phyloP scores from a whole-genome alignment of 305 asterid genomes.

The Fraxinus greggii region DNA sequence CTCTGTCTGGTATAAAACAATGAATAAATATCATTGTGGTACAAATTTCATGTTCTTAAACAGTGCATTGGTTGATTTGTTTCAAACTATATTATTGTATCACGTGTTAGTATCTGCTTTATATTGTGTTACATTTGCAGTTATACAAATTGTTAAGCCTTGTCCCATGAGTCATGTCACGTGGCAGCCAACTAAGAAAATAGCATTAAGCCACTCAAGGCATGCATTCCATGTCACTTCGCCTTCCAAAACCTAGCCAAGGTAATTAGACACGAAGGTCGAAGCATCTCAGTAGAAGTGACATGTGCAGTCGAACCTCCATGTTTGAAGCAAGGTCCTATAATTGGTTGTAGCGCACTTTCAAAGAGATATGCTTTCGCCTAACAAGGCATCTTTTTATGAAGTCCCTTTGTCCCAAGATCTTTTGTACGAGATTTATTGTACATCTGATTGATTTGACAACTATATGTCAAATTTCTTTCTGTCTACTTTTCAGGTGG shows the following conservation, averaged over 20 bases:
- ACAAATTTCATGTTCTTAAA: background rate
- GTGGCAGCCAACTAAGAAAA: background rate
- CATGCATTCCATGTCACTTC: background rate
- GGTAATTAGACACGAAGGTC: background rate
- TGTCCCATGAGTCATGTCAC: no score
- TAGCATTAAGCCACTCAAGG: background rate
- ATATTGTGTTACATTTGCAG: background rate
- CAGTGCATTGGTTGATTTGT: background rate
- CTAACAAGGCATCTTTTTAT: no score
- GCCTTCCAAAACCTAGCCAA: background rate
- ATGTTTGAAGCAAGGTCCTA: background rate
- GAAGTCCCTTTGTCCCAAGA: no score
- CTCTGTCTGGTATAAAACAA: background rate
- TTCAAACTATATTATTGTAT: no score
- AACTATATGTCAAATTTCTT: no score
- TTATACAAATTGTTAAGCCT: no score
- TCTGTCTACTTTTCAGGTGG: background rate
- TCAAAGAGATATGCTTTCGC: no score
- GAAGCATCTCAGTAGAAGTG: background rate
- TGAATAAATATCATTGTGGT: background rate
- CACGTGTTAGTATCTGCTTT: background rate
- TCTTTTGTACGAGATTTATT: no score
- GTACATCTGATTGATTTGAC: background rate
- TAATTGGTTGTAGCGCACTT: background rate
- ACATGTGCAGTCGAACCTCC: no score